phyloP scores from a whole-genome alignment of 148 eudicot species.

The Rhododendron williamsianum region DNA sequence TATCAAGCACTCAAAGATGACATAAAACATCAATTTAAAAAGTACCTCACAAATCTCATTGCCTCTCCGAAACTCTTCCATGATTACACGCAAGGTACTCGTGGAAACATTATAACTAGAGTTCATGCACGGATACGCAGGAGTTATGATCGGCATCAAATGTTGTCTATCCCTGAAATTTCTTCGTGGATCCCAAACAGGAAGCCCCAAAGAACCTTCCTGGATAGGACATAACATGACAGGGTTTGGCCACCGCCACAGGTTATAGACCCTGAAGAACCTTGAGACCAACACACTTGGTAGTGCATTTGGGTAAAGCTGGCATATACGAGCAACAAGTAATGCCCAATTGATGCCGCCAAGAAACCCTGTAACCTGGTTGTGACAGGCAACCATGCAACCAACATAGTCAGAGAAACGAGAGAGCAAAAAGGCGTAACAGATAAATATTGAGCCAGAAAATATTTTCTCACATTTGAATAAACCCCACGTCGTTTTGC shows the following conservation, averaged over 20 bases:
- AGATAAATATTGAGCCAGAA: neutral
- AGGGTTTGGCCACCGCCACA: conserved; percentile 89
- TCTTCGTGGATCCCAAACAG: conserved; percentile 76
- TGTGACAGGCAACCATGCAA: conserved; percentile 4
- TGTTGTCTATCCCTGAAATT: conserved; percentile 52
- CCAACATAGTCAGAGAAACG: neutral
- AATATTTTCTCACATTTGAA: conserved; percentile 55
- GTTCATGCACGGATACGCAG: conserved; percentile 85
- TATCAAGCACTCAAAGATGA: neutral
- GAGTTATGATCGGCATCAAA: conserved; percentile 84
- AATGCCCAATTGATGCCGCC: conserved; percentile 91
- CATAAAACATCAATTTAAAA: neutral
- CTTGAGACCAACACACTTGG: conserved; percentile 80
- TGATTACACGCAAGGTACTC: conserved; percentile 68
- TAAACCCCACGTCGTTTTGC: conserved; percentile 91
- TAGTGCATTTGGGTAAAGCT: conserved; percentile 74
- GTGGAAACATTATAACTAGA: conserved; percentile 82
- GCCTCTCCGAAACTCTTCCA: conserved; percentile 66
- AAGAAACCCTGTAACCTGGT: conserved; percentile 64
- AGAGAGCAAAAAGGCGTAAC: neutral
- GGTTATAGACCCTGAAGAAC: conserved; percentile 70
- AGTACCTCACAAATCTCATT: conserved; percentile 68
- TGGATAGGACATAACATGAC: conserved; percentile 73
- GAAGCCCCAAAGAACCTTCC: conserved; percentile 59
- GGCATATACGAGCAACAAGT: conserved; percentile 82